Evolutionary conservation across 2,329 filamentous ascomycete species (phyloP), one percentile per base, ranked within the genome.

Genomic region (Colletotrichum orchidophilum): DNA sequence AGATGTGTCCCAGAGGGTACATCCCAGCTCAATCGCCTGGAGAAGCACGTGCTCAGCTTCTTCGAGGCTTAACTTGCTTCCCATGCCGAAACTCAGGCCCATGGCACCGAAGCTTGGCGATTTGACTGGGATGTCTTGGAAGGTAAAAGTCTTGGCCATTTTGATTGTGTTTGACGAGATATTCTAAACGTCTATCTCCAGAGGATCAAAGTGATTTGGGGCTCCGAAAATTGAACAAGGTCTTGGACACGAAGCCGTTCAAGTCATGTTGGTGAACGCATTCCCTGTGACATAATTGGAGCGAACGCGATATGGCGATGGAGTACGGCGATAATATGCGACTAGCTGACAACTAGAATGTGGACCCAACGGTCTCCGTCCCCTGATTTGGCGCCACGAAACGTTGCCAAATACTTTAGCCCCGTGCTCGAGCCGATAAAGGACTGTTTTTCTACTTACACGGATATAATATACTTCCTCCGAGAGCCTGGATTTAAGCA

Each of bases 31-130:
- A 64, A 87, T 80, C 0, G 85, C 85, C 72, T 87, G 87, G 27
- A 86, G 71, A 0, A 87, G 77, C 0, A 87, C 84, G 13, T 84
- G 84, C 71, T 87, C 85, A 5, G 85, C 84, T 73, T 87, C 73
- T 63, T 86, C 83, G 1, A 80, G 74, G 33, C 72, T 82, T 3
- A 86, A 73, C 67, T 84, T 83, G 46, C 59, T 80, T 5, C 85
- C 84, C 24, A 86, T 55, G 3, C 80, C 83, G 66, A 81, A 82
- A 71, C 79, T 85, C 13, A 87, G 74, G 8, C 86, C 85, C 85
- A 87, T 87, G 12, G 84, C 84, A 24, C 86, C 85, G 66, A 87
- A 87, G 62, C 84, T 85, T 1, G 84, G 84, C 5, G 74, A 73
- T 3, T 82, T 79, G 18, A 86, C 82, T 46, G 82, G 70, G 35